Base-by-base conservation (phyloP, 352 stramenopile species). In the Thraustochytrium striatum region DNA sequence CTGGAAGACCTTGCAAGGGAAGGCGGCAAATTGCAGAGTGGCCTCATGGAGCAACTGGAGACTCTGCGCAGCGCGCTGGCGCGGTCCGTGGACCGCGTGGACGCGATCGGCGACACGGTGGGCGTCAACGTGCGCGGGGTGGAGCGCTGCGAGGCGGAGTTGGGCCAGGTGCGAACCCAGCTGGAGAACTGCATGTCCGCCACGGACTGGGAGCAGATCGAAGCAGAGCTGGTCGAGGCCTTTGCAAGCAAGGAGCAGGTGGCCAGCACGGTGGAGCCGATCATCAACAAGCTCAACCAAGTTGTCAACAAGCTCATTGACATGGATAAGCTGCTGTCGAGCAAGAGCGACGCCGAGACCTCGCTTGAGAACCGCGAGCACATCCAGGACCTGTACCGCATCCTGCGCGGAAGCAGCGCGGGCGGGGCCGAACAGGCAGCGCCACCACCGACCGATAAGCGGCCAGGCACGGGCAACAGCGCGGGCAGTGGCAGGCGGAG, bases 281-380 rank as follows among this genome's bases (percentile, higher is more conserved):
- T 75, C 8, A 43, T 75, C 5, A 75, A 8, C 0, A 75, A 75
- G 36, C 19, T 75, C 11, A 75, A 75, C 36, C 65, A 75, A 32
- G 30, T 75, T 0, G 65, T 75, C 0, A 43, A 3, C 16, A 75
- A 75, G 39, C 65, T 75, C 9, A 75, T 75, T 28, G 65, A 75
- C 8, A 3, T 75, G 3, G 65, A 75, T 43, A 35, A 75, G 39
- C 41, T 55, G 7, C 28, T 75, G 1, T 1, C 65, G 16, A 30
- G 0, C 41, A 75, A 75, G 30, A 43, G 32, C 25, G 65, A 75
- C 19, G 35, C 9, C 39, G 32, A 75, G 36, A 75, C 65, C 36
- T 39, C 68, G 25, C 41, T 75, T 5, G 65, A 75, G 36, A 75
- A 75, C 30, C 39, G 65, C 1, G 65, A 75, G 41, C 65, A 75